These are phyloP conservation scores for Aquilaria sinensis DNA, from an alignment of 345 rosid species.

Conservation along the genomic window DNA sequence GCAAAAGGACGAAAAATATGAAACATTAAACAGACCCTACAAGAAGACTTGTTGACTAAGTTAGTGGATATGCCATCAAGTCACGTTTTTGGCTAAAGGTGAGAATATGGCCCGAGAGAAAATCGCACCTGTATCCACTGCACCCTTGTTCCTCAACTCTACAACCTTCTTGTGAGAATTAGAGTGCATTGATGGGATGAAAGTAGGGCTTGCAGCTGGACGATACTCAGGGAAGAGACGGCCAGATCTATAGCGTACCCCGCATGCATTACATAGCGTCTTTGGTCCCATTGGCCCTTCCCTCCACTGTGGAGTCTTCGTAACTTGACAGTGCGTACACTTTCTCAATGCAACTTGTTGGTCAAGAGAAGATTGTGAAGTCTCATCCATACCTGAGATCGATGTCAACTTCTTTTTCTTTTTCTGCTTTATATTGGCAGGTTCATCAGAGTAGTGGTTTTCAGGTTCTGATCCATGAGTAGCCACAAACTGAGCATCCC, in stretches of 20 bases:
- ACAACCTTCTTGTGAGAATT: constrained; percentile 68
- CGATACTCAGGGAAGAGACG: constrained; percentile 78
- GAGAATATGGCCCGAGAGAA: neutral
- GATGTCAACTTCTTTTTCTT: constrained; percentile 22
- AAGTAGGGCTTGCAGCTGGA: constrained; percentile 76
- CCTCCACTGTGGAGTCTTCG: constrained; percentile 84
- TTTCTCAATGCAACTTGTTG: constrained; percentile 25
- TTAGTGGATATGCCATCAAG: constrained; percentile 19
- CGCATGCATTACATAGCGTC: constrained; percentile 85
- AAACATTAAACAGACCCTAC: constrained; percentile 16
- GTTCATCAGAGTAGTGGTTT: constrained; percentile 16
- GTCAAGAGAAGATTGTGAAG: constrained; percentile 13
- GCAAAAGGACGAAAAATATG: neutral
- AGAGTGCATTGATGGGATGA: constrained; percentile 50
- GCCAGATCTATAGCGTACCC: constrained; percentile 74
- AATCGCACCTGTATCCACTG: neutral
- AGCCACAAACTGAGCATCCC: constrained; percentile 8
- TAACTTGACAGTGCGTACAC: constrained; percentile 68
- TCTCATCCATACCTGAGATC: constrained; percentile 23
- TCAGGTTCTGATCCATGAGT: constrained; percentile 27
- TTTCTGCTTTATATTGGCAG: constrained; percentile 31
- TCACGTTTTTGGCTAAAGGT: constrained; percentile 15
- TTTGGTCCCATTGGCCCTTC: constrained; percentile 80
- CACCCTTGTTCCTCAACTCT: constrained; percentile 56
- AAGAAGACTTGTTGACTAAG: constrained; percentile 17